Evolutionary conservation across 2,329 filamentous ascomycete species (phyloP), one percentile per base, ranked within the genome.

Genomic region (Alternaria sp.): DNA sequence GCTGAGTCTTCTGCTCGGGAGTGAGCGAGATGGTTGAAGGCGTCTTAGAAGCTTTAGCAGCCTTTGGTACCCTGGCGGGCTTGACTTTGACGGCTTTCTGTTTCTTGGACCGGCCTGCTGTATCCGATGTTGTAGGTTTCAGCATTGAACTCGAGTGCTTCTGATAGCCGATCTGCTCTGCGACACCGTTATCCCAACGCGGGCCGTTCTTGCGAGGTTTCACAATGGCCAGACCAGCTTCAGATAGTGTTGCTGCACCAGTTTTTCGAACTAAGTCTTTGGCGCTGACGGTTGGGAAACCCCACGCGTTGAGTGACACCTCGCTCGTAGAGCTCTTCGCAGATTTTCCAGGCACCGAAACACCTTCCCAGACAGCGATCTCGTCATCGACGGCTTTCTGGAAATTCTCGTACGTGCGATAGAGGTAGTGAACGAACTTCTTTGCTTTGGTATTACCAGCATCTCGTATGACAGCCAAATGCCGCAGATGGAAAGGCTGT

Each of bases 401-500:
- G 57, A 88, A 89, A 58, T 86, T 84, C 2, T 72, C 74, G 44
- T 82, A 80, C 0, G 86, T 85, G 55, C 87, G 87, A 66, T 89
- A 87, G 9, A 86, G 74, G 73, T 87, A 89, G 63, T 86, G 84
- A 44, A 79, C 62, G 25, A 71, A 76, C 33, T 75, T 78, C 61
- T 75, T 78, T 18, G 84, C 85, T 12, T 81, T 78, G 14, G 80
- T 80, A 14, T 86, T 80, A 3, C 81, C 79, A 6, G 83, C 85
- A 58, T 89, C 87, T 64, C 87, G 80, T 33, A 89, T 82, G 28
- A 90, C 79, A 11, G 85, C 82, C 15, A 88, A 76, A 70, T 89
- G 87, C 18, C 85, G 83, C 21, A 89, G 79, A 72, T 88, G 84
- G 4, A 79, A 76, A 23, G 88, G 87, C 68, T 90, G 88, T n/a